Base-by-base conservation (phyloP, 1,284 basidiomycete species). In the Sporisorium sorghi region DNA sequence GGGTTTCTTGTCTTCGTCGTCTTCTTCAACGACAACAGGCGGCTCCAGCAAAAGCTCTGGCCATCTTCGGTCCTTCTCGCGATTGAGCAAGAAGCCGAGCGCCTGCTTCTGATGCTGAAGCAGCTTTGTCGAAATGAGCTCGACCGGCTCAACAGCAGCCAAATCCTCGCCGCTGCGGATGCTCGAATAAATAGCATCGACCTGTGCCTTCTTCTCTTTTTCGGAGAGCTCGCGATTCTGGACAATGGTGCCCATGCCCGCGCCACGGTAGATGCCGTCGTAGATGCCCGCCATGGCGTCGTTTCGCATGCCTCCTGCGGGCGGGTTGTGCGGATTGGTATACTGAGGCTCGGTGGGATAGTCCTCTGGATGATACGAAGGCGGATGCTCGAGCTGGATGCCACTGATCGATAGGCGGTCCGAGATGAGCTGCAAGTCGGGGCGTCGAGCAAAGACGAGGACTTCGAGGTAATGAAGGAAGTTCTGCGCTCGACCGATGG, bases 31-130 rank as follows among this genome's bases (percentile, higher is more conserved):
- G 5, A 32, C 32, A 6, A 42, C 37, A 17, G 54, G 60, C 9
- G 43, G 58, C 12, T 76, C 73, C 11, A 68, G 57, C 15, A 74
- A 44, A 12, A 80, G 58, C 43, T 80, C 78, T 0, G 70, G 46
- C 63, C 72, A 80, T 5, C 50, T 43, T 12, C 78, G 71, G 52
- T 71, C 72, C 49, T 61, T 67, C 85, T 99, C 97, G 40, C 95
- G 90, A 79, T 96, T 93, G n/a, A 98, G 88, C 50, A 99, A 87
- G 86, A 99, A 99, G 0, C 95, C 94, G 23, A 99, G 88, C 23
- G 95, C 97, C 85, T 97, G 96, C 86, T 96, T 96, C 86, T 99
- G 97, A 87, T 99, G 97, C 17, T 94, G 92, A 85, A 98, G 98
- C 9, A 99, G 87, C 46, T 86, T 88, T n/a, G 97, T 97, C 35